Evolutionary conservation across 148 eudicot genomes (phyloP).

Genomic region (Fagopyrum esculentum): DNA sequence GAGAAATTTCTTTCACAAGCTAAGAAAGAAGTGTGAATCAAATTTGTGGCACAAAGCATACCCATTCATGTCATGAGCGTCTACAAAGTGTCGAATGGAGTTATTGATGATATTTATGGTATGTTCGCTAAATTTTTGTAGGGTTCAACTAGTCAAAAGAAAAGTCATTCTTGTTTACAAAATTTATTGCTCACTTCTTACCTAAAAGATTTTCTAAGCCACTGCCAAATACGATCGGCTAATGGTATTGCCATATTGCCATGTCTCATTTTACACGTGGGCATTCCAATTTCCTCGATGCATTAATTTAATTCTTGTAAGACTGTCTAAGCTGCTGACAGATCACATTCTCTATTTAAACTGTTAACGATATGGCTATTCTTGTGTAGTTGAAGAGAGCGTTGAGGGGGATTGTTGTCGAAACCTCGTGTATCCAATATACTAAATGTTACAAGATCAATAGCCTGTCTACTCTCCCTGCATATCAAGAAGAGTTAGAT

Average conservation of each 20-base stretch:
- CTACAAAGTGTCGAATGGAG: too few species aligned
- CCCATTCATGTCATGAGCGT: too few species aligned
- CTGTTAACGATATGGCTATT: background rate
- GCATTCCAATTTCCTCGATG: too few species aligned
- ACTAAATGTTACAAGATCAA: constrained; percentile 16
- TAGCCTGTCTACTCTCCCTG: constrained; percentile 12
- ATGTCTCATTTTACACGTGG: background rate
- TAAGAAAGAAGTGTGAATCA: too few species aligned
- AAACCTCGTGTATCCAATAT: constrained; percentile 27
- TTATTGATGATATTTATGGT: too few species aligned
- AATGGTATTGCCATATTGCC: constrained; percentile 21
- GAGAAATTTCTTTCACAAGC: too few species aligned
- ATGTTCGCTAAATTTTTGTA: too few species aligned
- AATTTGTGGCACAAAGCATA: too few species aligned
- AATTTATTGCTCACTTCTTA: constrained; percentile 23
- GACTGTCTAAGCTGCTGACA: too few species aligned
- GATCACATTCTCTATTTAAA: background rate
- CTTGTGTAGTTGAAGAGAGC: constrained; percentile 27
- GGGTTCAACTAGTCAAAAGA: too few species aligned
- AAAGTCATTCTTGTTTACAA: constrained; percentile 28
- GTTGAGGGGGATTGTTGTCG: constrained; percentile 34
- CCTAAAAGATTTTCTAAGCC: constrained; percentile 20
- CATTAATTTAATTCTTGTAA: too few species aligned
- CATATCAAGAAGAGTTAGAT: constrained; percentile 8
- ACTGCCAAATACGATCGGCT: constrained; percentile 34